Percentiles rank a stretch among this genome's conserved stretches.
These are phyloP conservation scores for Jatropha curcas DNA, from an alignment of 345 rosid genomes.

Conservation along the genomic window DNA sequence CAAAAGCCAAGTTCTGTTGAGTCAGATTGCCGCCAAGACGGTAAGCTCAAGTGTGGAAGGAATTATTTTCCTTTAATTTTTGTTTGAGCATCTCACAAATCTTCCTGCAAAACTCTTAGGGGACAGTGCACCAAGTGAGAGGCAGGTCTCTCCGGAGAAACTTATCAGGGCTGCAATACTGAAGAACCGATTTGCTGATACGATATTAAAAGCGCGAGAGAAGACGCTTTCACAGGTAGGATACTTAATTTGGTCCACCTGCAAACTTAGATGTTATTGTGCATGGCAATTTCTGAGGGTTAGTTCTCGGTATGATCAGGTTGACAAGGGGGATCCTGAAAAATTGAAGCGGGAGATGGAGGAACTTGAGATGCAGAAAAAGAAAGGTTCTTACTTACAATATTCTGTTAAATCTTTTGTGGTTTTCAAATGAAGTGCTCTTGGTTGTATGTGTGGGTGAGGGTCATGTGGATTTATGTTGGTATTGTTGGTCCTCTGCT, in stretches of 20 bases:
- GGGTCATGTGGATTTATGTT: background rate
- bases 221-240: constrained; percentile 25
- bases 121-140: constrained; percentile 23
- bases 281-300: constrained; percentile 2
- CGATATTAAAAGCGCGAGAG: constrained; percentile 29
- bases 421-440: background rate
- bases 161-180: constrained; percentile 20
- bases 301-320: constrained; percentile 19
- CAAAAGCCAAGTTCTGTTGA: constrained; percentile 17
- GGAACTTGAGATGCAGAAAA: constrained; percentile 27
- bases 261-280: background rate
- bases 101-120: constrained; percentile 6
- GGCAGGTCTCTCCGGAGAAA: constrained; percentile 24
- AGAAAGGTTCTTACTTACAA: constrained; percentile 19
- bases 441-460: background rate
- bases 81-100: background rate
- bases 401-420: background rate
- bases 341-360: constrained; percentile 21
- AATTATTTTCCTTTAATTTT: background rate
- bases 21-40: constrained; percentile 24
- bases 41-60: constrained; percentile 17
- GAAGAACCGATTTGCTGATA: constrained; percentile 27
- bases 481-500: background rate
- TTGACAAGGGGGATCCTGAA: constrained; percentile 26
- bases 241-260: constrained; percentile 3